Evolutionary conservation across 345 rosid genomes (phyloP).

Genomic region (Eucalyptus sp.): DNA sequence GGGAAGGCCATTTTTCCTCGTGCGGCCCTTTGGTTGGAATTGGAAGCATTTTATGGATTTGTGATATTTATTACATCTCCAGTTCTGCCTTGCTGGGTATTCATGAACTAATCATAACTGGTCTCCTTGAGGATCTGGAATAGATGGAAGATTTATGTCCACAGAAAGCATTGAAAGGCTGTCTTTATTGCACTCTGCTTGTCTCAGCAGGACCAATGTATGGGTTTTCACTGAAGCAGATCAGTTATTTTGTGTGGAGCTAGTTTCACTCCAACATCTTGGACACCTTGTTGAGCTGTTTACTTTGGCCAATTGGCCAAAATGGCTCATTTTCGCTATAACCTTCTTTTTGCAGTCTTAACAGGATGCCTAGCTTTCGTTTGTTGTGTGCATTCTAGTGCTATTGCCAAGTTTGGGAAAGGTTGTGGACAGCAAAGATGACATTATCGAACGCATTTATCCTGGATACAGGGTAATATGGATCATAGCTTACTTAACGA

Average conservation of each 20-base stretch:
- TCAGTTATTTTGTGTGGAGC: not conserved
- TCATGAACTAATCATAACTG: not conserved
- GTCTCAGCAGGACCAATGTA: not conserved
- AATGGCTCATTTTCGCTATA: not conserved
- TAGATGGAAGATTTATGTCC: not conserved
- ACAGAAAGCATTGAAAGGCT: not conserved
- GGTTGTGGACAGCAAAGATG: not conserved
- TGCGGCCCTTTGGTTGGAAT: not conserved
- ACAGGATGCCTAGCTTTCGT: not conserved
- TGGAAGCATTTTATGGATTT: not conserved
- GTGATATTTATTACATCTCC: not conserved
- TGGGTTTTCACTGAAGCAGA: not conserved
- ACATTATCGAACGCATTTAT: not conserved
- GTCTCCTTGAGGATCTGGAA: not conserved
- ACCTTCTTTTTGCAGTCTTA: not conserved
- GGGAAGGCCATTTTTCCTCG: not conserved
- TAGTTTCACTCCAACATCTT: not conserved
- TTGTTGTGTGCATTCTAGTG: not conserved
- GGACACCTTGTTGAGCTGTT: not conserved
- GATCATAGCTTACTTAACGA: not conserved
- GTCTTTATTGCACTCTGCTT: not conserved
- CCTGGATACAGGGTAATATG: not conserved
- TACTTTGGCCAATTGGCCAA: not conserved
- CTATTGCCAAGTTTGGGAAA: not conserved
- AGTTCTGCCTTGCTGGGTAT: not conserved